Evolutionary conservation across 2,329 filamentous ascomycete genomes (phyloP).

Genomic region (Penicillium hordei): DNA sequence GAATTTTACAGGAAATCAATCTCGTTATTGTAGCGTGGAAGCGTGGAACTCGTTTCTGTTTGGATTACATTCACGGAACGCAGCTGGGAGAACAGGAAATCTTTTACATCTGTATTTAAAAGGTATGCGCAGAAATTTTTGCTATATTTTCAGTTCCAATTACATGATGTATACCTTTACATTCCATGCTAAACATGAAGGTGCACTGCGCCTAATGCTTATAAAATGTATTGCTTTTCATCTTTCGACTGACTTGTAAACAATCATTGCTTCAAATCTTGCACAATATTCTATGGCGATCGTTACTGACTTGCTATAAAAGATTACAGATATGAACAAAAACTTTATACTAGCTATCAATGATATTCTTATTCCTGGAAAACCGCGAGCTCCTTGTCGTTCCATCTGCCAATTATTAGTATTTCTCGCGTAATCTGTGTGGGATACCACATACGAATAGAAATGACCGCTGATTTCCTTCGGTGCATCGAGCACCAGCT

Average conservation of each 20-base stretch:
- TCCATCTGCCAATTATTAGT: conserved; percentile 44
- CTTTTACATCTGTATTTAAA: conserved; percentile 10
- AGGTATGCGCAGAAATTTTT: conserved; percentile 27
- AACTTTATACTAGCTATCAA: conserved; percentile 4
- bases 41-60: neutral
- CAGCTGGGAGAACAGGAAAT: neutral
- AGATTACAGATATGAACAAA: conserved; percentile 14
- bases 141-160: conserved; percentile 17
- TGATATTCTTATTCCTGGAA: conserved; percentile 42
- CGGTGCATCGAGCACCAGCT: conserved; percentile 65
- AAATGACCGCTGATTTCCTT: conserved; percentile 73
- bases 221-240: conserved; percentile 62
- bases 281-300: conserved; percentile 25
- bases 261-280: conserved; percentile 17
- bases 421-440: conserved; percentile 5
- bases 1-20: conserved; percentile 3
- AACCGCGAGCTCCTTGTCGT: conserved; percentile 42
- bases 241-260: conserved; percentile 60
- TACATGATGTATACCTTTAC: conserved; percentile 54
- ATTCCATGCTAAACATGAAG: conserved; percentile 67
- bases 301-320: conserved; percentile 32
- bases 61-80: neutral
- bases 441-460: conserved; percentile 45
- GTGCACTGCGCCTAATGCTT: conserved; percentile 52
- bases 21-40: conserved; percentile 6